Base-by-base conservation (phyloP, 2,329 filamentous ascomycete genomes). In the Neonectria neomacrospora region DNA sequence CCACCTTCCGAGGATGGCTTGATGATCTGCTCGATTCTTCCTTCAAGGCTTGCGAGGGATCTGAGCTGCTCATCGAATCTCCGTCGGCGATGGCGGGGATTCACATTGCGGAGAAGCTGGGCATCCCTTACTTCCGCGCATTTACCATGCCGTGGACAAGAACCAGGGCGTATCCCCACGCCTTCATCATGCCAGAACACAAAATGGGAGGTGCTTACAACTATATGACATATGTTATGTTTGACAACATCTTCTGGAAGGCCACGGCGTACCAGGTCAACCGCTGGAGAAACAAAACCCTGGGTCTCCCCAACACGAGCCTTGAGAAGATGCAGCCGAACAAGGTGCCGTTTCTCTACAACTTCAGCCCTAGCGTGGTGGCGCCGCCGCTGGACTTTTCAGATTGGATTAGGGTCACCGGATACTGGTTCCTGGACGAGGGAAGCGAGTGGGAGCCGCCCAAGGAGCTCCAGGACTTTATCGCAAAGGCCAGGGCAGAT, bases 141-240 rank as follows among this genome's bases (percentile, higher is more conserved):
- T 99, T 99, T 76, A 97, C 94, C 18, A 99, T 99, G 96, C 96
- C 96, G 0, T 99, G 96, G 96, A 97, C 96, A 0, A 89, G 94
- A 52, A 99, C 96, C 16, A 86, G 96, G 56, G 94, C 95, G 1
- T 99, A 99, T 73, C 96, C 96, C 2, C 96, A 99, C 78, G 96
- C 96, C 0, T 99, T 99, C 78, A 91, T 95, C 26, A 94, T 96
- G 65, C 92, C 94, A 1, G 92, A 96, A 66, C 90, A 92, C 78
- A 97, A 97, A 80, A 93, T 97, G 89, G 96, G 96, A 58, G 96
- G 96, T 23, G 90, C 90, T 0, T 98, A 97, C 82, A 99, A 99
- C 75, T 94, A 94, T 76, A 90, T 97, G 74, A 96, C 94, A 0
- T 99, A 99, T 71, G 90, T 97, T 65, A 91, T 97, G 85, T 97